These are phyloP conservation scores for Coemansia sp. DNA, from an alignment of 192 early-diverging fungal species.

Conservation along the genomic window DNA sequence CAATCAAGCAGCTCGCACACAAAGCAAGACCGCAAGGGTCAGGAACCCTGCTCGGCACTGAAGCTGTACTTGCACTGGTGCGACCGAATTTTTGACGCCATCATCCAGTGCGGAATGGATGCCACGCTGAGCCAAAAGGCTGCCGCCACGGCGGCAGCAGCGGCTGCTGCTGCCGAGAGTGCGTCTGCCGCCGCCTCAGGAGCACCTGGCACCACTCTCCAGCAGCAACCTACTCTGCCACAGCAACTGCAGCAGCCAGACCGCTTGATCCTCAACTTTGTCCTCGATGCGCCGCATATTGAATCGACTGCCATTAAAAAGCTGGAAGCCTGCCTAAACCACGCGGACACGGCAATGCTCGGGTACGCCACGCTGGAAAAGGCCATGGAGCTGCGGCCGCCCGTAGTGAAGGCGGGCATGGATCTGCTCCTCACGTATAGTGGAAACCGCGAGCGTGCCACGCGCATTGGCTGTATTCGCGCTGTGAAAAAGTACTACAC, in stretches of 20 bases:
- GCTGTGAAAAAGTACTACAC: slow-evolving; percentile 40
- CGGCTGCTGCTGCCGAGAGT: neutral
- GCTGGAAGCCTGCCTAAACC: slow-evolving; percentile 20
- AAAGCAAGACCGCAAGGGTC: neutral
- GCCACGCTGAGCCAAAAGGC: slow-evolving; percentile 8
- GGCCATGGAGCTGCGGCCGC: slow-evolving; percentile 46
- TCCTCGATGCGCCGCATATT: slow-evolving; percentile 36
- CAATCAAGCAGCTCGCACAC: slow-evolving; percentile 12
- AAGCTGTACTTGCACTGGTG: slow-evolving; percentile 45
- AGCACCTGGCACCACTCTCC: neutral
- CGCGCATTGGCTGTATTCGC: slow-evolving; percentile 41
- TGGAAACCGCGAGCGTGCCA: slow-evolving; percentile 24
- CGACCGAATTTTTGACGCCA: slow-evolving; percentile 33
- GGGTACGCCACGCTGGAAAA: slow-evolving; percentile 35
- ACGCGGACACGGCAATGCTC: slow-evolving; percentile 19
- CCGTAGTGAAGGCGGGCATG: slow-evolving; percentile 30
- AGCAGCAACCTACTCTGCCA: neutral
- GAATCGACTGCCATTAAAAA: slow-evolving; percentile 7
- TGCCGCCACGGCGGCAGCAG: slow-evolving; percentile 14
- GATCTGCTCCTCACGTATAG: slow-evolving; percentile 34
- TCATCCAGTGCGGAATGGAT: slow-evolving; percentile 20
- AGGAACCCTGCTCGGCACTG: slow-evolving; percentile 6
- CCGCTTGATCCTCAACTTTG: slow-evolving; percentile 27
- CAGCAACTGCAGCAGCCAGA: slow-evolving; percentile 9
- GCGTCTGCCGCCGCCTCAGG: neutral